Evolutionary conservation across 202 grass and related monocot species (phyloP).

Genomic region (Schoenoplectus tabernaemontani): DNA sequence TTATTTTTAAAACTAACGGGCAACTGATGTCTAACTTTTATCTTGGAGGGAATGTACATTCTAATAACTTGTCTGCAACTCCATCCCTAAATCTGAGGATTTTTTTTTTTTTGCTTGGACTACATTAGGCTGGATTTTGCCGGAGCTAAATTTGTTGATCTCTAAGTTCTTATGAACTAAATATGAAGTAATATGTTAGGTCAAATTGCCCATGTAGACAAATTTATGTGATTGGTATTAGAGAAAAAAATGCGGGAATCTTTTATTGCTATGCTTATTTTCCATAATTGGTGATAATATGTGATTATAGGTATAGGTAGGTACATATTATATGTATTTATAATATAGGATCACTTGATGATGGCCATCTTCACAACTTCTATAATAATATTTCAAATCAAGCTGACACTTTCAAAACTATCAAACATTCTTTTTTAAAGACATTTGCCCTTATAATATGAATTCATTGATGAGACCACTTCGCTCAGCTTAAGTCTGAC

Average conservation of each 20-base stretch:
- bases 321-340: neutral
- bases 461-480: slow-evolving; percentile 5
- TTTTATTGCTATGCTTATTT: neutral
- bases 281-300: neutral
- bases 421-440: neutral
- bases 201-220: neutral
- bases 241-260: neutral
- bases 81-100: too few species aligned
- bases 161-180: neutral
- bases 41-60: neutral
- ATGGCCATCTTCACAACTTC: neutral
- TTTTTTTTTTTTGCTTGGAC: too few species aligned
- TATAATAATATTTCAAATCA: neutral
- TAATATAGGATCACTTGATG: neutral
- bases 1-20: neutral
- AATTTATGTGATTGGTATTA: neutral
- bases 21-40: neutral
- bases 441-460: neutral
- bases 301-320: neutral
- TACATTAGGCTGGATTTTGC: too few species aligned
- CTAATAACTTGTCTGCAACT: neutral
- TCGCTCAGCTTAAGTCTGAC: neutral
- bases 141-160: neutral
- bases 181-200: neutral
- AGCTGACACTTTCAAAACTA: neutral